Evolutionary conservation across 1,284 basidiomycete species (phyloP).

Genomic region (Wallemia ichthyophaga): DNA sequence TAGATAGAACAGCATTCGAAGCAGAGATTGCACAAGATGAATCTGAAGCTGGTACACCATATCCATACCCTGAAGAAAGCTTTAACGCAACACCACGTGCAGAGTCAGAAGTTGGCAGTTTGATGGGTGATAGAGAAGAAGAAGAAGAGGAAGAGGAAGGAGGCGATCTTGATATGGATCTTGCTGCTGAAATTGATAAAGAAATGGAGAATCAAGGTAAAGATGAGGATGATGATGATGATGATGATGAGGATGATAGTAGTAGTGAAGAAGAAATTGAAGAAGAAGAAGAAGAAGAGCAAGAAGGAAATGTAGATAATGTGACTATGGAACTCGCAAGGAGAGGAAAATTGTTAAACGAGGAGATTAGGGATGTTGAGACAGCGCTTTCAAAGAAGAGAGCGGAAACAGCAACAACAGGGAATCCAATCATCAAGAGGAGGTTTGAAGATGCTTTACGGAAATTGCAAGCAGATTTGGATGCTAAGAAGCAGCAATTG

Average conservation of each 20-base stretch:
- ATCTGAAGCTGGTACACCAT: conserved; percentile 4
- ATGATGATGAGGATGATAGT: conserved; percentile 23
- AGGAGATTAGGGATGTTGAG: conserved; percentile 69
- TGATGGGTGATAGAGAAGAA: conserved; percentile 7
- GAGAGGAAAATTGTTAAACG: conserved; percentile 46
- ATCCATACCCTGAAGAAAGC: background rate
- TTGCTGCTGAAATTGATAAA: background rate
- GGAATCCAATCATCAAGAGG: conserved; percentile 71
- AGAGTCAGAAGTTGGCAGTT: conserved; percentile 1
- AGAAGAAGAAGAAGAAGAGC: conserved; percentile 31
- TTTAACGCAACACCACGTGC: background rate
- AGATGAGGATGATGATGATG: conserved; percentile 22
- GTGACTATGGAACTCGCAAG: conserved; percentile 20
- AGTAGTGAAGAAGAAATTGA: background rate
- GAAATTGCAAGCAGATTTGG: conserved; percentile 56
- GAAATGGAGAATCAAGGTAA: background rate
- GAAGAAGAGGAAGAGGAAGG: conserved; percentile 12
- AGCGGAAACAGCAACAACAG: conserved; percentile 50
- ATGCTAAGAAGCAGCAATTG: conserved; percentile 27
- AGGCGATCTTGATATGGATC: conserved; percentile 7
- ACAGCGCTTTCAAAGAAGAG: conserved; percentile 61
- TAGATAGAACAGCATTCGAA: conserved; percentile 4
- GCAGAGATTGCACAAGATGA: conserved; percentile 3
- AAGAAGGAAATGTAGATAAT: conserved; percentile 32
- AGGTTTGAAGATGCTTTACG: conserved; percentile 75